A percentile compares a stretch with the other conserved stretches of the same genome.
Evolutionary conservation across 345 rosid species (phyloP).

Genomic region (Linum lewisii): DNA sequence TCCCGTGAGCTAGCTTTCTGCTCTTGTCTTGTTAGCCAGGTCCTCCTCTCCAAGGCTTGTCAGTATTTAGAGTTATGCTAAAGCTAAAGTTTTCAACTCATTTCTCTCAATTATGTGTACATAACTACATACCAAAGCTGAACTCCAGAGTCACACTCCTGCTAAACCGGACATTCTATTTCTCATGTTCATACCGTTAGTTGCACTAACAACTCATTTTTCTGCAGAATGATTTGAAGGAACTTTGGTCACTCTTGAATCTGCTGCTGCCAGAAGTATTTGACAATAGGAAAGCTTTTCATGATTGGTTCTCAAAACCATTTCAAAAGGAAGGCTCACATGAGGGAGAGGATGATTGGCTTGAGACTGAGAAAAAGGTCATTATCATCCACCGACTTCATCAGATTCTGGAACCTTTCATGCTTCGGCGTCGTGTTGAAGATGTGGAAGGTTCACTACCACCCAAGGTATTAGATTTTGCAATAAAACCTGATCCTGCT

Average conservation of each 20-base stretch:
- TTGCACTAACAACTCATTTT: background rate
- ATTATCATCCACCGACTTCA: conserved; percentile 97
- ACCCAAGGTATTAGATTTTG: conserved; percentile 55
- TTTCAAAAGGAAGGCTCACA: conserved; percentile 80
- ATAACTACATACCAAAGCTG: too few species aligned
- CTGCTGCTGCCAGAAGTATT: conserved; percentile 98
- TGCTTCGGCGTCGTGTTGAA: conserved; percentile 99
- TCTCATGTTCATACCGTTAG: too few species aligned
- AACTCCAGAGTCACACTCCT: too few species aligned
- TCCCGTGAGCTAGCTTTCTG: too few species aligned
- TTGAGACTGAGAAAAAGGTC: conserved; percentile 98
- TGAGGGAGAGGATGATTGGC: conserved; percentile 98
- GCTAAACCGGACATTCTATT: too few species aligned
- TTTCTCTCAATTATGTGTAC: too few species aligned
- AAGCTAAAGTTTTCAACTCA: too few species aligned
- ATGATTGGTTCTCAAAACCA: conserved; percentile 99
- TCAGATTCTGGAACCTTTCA: conserved; percentile 98
- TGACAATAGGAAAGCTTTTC: conserved; percentile 97
- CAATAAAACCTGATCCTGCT: conserved; percentile 1
- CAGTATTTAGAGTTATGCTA: too few species aligned
- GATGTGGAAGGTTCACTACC: conserved; percentile 99
- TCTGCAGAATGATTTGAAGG: conserved; percentile 95
- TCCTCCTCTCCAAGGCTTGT: background rate
- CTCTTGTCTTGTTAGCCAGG: too few species aligned
- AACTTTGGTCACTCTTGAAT: conserved; percentile 98